phyloP scores from a whole-genome alignment of 1,139 yeast genomes.

The Nakaseomyces delphensis region DNA sequence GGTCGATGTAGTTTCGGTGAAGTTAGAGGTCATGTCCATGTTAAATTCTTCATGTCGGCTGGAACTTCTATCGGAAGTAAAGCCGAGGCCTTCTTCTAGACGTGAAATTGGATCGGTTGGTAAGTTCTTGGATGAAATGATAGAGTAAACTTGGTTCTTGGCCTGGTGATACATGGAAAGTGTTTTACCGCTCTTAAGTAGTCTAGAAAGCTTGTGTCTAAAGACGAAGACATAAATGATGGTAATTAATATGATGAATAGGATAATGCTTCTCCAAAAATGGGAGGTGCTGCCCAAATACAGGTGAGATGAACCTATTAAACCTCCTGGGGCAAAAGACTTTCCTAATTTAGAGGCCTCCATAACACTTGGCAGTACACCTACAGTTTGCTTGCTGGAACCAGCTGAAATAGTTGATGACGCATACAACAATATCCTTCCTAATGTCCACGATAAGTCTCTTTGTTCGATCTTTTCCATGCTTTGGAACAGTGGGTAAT shows the following conservation, averaged over 20 bases:
- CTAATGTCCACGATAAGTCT: slow-evolving; percentile 62
- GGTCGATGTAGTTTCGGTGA: background rate
- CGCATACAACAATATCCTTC: slow-evolving; percentile 51
- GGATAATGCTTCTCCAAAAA: slow-evolving; percentile 6
- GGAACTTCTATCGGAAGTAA: background rate
- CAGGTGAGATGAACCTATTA: slow-evolving; percentile 6
- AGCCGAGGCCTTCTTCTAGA: slow-evolving; percentile 12
- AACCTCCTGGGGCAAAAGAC: slow-evolving; percentile 34
- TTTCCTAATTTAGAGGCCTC: slow-evolving; percentile 32
- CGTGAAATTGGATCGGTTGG: slow-evolving; percentile 10
- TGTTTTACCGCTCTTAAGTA: background rate
- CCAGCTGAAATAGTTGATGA: slow-evolving; percentile 41
- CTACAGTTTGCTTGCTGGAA: slow-evolving; percentile 29
- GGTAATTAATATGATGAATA: slow-evolving; percentile 6
- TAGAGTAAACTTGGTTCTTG: background rate
- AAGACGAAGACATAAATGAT: slow-evolving; percentile 5
- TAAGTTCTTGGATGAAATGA: background rate
- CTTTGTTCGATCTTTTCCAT: slow-evolving; percentile 51
- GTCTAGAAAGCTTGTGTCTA: background rate
- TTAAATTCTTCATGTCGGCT: slow-evolving; percentile 9
- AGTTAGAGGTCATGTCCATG: slow-evolving; percentile 8
- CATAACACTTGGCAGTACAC: slow-evolving; percentile 46
- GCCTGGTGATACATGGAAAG: background rate
- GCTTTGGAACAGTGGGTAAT: slow-evolving; percentile 51
- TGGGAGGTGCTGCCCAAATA: background rate